Evolutionary conservation across 148 eudicot genomes (phyloP), one percentile per base, ranked within the genome.

Genomic region (Arctostaphylos glauca): DNA sequence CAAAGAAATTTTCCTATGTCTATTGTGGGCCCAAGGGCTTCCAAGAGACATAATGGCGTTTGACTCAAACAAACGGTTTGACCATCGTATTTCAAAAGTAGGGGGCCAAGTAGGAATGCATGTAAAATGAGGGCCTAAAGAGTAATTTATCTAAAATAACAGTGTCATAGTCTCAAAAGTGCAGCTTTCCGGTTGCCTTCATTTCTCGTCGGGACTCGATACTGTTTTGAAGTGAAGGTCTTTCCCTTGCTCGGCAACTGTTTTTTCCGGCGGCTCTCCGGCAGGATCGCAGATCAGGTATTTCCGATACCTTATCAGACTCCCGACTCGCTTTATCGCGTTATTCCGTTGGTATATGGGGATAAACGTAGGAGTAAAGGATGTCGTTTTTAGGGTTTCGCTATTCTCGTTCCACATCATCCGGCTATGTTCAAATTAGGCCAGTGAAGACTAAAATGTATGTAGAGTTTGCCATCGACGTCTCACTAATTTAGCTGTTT

Each of bases 271-370:
- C 60, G 46, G 13, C 12, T n/a, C 71, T 25, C 62, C 80, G 64
- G 80, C 48, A 48, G 43, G n/a, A 77, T 16, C 16, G 25, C 81
- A 68, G 55, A 79, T 79, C 81, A 79, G 81, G 81, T 46, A 79
- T n/a, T 79, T 47, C 71, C 72, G 12, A 19, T 41, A 5, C n/a
- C 73, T 23, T 79, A 6, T 55, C 43, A 5, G 46, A 13, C n/a
- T 48, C 47, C 72, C 44, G 21, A 9, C 5, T 18, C 80, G 47
- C 47, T 21, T 54, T 79, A 15, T 79, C 48, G 49, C 72, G 13
- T 15, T 10, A 44, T 62, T 46, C 16, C 12, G 4, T 62, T 3
- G 10, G 4, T 55, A 6, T 47, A 3, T 49, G 38, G 48, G 18
- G 18, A 59, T 6, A 0, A 21, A 62, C 46, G 56, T 38, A 21